A percentile compares a stretch with the other conserved stretches of the same genome.
Conservation (phyloP, 331 rosid genomes). For the Quercus lobata region DNA sequence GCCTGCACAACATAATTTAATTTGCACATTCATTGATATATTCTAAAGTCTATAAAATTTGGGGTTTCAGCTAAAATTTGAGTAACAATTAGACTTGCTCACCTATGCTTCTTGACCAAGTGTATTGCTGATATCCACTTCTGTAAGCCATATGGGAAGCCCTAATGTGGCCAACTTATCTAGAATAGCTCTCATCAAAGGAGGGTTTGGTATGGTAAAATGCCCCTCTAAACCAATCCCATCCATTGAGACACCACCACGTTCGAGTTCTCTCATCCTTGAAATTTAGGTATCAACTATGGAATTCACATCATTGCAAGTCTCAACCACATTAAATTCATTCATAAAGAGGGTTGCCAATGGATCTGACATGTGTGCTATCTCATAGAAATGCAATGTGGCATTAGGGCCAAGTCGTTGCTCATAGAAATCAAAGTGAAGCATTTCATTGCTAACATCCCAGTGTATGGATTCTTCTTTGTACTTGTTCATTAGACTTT, state of each 20-base stretch:
- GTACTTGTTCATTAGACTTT: constrained; percentile 66
- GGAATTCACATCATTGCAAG: constrained; percentile 69
- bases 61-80: too few species aligned
- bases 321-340: constrained; percentile 86
- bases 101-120: constrained; percentile 62
- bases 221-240: constrained; percentile 94
- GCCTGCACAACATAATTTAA: constrained; percentile 33
- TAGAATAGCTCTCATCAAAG: constrained; percentile 71
- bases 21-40: not conserved
- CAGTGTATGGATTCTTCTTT: constrained; percentile 80
- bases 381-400: constrained; percentile 53
- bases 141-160: constrained; percentile 88
- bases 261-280: constrained; percentile 45
- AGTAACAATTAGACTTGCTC: not conserved
- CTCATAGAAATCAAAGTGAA: constrained; percentile 90
- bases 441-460: constrained; percentile 98
- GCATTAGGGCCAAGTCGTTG: constrained; percentile 67
- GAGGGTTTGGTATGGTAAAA: constrained; percentile 66
- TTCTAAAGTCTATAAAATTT: not conserved
- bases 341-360: constrained; percentile 81
- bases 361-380: constrained; percentile 73
- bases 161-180: constrained; percentile 83
- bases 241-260: constrained; percentile 63
- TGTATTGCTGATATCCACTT: constrained; percentile 80
- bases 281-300: constrained; percentile 68